These are phyloP conservation scores for Astrephomene gubernaculifera DNA, from an alignment of 139 green algal species.

Conservation along the genomic window DNA sequence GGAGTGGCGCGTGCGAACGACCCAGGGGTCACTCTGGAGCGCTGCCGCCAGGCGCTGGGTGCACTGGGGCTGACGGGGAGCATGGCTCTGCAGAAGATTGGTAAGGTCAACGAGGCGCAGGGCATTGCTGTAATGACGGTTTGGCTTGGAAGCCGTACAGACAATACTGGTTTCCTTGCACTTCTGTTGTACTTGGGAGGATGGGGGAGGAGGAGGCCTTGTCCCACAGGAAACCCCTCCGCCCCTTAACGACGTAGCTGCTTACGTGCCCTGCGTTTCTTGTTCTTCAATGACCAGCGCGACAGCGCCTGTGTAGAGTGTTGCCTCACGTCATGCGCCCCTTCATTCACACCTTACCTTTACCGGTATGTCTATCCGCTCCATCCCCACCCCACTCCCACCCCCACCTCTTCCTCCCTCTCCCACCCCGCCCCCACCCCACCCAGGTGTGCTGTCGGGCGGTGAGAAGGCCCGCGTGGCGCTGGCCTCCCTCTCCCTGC, in stretches of 20 bases:
- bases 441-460: slow-evolving; percentile 61
- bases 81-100: slow-evolving; percentile 71
- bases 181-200: no score
- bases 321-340: no score
- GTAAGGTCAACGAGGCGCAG: slow-evolving; percentile 23
- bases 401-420: neutral
- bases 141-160: no score
- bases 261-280: no score
- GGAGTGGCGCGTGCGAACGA: slow-evolving; percentile 63
- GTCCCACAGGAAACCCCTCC: no score
- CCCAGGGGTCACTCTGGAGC: slow-evolving; percentile 65
- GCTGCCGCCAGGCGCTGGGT: slow-evolving; percentile 69
- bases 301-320: no score
- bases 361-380: no score
- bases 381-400: neutral
- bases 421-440: neutral
- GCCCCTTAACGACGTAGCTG: no score
- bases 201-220: neutral
- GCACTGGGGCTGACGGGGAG: slow-evolving; percentile 75
- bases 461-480: slow-evolving; percentile 81
- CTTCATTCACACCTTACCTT: no score
- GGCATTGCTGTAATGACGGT: neutral
- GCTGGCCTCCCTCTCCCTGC: slow-evolving; percentile 75
- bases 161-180: no score
- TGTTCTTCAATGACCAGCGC: no score